Evolutionary conservation across 371 early-diverging fungal genomes (phyloP), one percentile per base, ranked within the genome.

Genomic region (Mortierella sp.): DNA sequence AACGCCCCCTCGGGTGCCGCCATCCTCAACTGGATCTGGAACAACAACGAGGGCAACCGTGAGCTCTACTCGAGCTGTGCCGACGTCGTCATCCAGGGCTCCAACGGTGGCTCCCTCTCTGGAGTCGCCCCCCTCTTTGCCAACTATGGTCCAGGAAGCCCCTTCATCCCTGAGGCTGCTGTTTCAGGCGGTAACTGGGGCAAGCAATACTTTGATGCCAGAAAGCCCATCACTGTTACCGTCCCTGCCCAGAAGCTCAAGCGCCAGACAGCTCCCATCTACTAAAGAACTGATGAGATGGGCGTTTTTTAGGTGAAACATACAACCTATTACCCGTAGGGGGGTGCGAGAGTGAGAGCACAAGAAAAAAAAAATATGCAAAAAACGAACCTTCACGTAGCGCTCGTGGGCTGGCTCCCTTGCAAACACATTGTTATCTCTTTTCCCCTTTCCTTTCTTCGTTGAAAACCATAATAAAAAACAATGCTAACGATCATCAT

Each of bases 11-110:
- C 90, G 0, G 87, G 90, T 54, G 82, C 75, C 5, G 91, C 83
- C 1, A 75, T 91, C 54, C 90, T 94, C 78, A 90, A 92, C 35
- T 94, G 94, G 94, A 75, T 91, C 12, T 94, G 93, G 93, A 89
- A 90, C 68, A 94, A 93, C 84, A 90, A 90, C 70, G 83, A 88
- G 73, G 94, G 93, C 12, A 91, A 92, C 88, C 91, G 93, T 70
- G 95, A 93, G 81, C 89, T 90, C 74, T 95, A 95, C 91, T 90
- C 91, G 88, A 90, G 90, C 88, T 94, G 95, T 75, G 91, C 92
- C 21, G 95, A 94, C 56, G 83, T 94, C 38, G 82, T 82, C 14
- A 90, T 94, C 76, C 70, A 84, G 24, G 91, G 91, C 14, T 60
- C 81, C 21, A 82, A 82, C 38, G 82, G 89, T 27, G 82, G 89